These are phyloP conservation scores for Linum trigynum DNA, from an alignment of 345 rosid genomes.

Conservation along the genomic window DNA sequence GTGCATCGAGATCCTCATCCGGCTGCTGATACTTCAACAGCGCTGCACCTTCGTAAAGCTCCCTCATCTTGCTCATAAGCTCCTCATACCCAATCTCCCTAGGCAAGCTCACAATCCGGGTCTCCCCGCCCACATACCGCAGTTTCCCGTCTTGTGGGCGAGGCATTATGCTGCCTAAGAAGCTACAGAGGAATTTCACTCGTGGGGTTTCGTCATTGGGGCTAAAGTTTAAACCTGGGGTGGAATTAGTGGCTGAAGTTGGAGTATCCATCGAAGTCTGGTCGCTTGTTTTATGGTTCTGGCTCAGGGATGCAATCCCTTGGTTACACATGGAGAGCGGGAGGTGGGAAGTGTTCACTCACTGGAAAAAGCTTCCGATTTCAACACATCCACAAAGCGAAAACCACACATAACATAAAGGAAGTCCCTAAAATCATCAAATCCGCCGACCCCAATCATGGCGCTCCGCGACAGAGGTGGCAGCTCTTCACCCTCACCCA, in stretches of 20 bases:
- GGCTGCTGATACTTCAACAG: conserved; percentile 93
- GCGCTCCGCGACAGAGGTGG: too few species aligned
- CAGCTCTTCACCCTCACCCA: too few species aligned
- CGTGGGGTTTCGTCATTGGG: conserved; percentile 38
- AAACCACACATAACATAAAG: too few species aligned
- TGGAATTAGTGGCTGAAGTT: conserved; percentile 25
- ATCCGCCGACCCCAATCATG: too few species aligned
- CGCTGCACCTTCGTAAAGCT: conserved; percentile 66
- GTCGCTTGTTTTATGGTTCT: conserved; percentile 7
- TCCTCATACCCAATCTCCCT: conserved; percentile 68
- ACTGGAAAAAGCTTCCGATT: not conserved
- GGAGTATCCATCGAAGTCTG: conserved; percentile 43
- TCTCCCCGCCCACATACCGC: conserved; percentile 94
- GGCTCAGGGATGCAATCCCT: conserved; percentile 22
- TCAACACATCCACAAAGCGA: too few species aligned
- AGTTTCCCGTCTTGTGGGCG: conserved; percentile 90
- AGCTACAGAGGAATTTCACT: conserved; percentile 82
- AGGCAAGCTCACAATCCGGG: conserved; percentile 65
- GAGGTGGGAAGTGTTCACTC: not conserved
- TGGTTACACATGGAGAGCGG: conserved; percentile 40
- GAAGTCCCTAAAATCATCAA: too few species aligned
- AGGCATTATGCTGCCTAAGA: conserved; percentile 83
- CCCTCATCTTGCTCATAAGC: conserved; percentile 75
- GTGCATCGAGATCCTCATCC: conserved; percentile 98
- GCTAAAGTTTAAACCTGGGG: conserved; percentile 38